These are phyloP conservation scores for Clarireedia paspali DNA, from an alignment of 2,329 filamentous ascomycete species.

Conservation along the genomic window DNA sequence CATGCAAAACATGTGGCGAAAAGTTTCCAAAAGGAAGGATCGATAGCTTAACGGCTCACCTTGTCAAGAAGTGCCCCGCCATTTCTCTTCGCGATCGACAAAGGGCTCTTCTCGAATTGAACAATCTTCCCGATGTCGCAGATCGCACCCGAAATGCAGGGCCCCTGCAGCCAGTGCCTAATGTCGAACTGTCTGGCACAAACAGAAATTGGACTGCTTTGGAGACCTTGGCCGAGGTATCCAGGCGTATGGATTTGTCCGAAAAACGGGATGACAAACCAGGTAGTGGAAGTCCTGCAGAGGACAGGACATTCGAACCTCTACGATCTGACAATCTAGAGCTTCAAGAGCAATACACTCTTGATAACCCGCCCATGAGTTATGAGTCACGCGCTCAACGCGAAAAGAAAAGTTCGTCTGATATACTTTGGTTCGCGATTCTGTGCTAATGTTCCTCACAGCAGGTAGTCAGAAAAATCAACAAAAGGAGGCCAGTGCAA, in stretches of 20 bases:
- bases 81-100: slow-evolving; percentile 68
- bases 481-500: background rate
- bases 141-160: slow-evolving; percentile 30
- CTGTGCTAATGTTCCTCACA: background rate
- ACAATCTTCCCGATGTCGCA: slow-evolving; percentile 54
- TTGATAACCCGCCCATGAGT: slow-evolving; percentile 46
- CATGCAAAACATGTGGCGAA: slow-evolving; percentile 81
- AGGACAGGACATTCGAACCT: slow-evolving; percentile 16
- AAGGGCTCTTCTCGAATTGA: slow-evolving; percentile 64
- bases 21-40: slow-evolving; percentile 85
- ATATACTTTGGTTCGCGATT: background rate
- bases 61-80: slow-evolving; percentile 80
- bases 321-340: slow-evolving; percentile 35
- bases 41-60: slow-evolving; percentile 72
- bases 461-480: slow-evolving; percentile 1
- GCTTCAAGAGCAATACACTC: slow-evolving; percentile 50
- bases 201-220: slow-evolving; percentile 68
- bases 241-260: slow-evolving; percentile 65
- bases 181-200: slow-evolving; percentile 36
- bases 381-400: slow-evolving; percentile 36
- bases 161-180: slow-evolving; percentile 17
- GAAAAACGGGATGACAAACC: slow-evolving; percentile 50
- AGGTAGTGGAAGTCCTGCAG: slow-evolving; percentile 35
- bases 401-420: slow-evolving; percentile 33
- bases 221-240: slow-evolving; percentile 82